phyloP scores from a whole-genome alignment of 2,329 filamentous ascomycete species.

The Colletotrichum aenigma region DNA sequence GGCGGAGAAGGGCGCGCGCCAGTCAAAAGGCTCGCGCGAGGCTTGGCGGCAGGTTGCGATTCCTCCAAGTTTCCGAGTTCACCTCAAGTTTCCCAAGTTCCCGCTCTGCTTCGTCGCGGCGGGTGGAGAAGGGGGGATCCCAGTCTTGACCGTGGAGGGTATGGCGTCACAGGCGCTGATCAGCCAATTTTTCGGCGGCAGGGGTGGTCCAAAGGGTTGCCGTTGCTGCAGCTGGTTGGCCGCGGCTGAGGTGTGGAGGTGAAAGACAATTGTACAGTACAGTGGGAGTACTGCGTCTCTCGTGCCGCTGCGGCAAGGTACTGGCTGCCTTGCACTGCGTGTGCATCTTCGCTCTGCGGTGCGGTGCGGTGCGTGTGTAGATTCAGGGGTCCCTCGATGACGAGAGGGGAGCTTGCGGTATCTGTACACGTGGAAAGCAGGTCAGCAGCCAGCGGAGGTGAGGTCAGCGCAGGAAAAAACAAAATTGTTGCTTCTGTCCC shows the following conservation, averaged over 20 bases:
- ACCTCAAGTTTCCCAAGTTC: conserved; percentile 1
- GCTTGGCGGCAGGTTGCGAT: background rate
- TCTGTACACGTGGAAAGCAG: conserved; percentile 6
- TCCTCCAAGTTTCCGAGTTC: background rate
- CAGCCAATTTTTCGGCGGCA: conserved; percentile 22
- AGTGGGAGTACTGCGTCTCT: background rate
- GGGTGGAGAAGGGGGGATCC: background rate
- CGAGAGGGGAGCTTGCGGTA: background rate
- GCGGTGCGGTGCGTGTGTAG: background rate
- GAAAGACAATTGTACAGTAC: background rate
- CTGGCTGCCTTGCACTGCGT: background rate
- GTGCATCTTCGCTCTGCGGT: background rate
- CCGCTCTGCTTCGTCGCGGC: background rate
- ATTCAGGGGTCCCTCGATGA: background rate
- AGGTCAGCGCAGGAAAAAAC: background rate
- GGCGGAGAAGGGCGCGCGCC: background rate
- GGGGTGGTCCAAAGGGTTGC: background rate
- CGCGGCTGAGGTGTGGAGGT: background rate
- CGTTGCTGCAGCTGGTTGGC: background rate
- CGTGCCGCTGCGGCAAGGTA: background rate
- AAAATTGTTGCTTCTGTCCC: background rate
- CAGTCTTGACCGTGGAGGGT: conserved; percentile 16
- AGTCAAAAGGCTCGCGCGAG: background rate
- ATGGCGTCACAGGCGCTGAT: conserved; percentile 37
- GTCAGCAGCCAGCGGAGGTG: background rate